Base-by-base conservation (phyloP, 2,329 filamentous ascomycete species). In the Colletotrichum zoysiae region DNA sequence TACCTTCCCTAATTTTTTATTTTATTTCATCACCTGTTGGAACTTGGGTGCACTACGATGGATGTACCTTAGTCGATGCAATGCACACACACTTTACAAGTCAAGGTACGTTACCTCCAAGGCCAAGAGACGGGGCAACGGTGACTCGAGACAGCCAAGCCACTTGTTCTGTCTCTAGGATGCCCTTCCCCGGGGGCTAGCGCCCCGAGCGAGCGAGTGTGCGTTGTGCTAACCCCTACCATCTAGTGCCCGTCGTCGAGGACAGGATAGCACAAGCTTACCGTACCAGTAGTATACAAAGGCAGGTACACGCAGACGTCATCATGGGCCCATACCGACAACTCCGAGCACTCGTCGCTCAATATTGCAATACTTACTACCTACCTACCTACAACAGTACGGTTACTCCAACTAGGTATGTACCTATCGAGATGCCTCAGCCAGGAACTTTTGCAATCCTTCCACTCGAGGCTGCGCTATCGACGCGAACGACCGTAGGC, bases 111-210 rank as follows among this genome's bases (percentile, higher is more conserved):
- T 55, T 63, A 51, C 60, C 48, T 55, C n/a, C 38, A 46, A 53
- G n/a, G 64, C 57, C 57, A 71, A 67, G 61, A 30, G 14, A 51
- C 38, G 38, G 67, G 9, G 55, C 61, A 46, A 70, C 62, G 26
- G 57, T 65, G n/a, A 58, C 46, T 46, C 63, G 42, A 57, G 62
- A 33, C 51, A 56, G 16, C 20, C n/a, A 38, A 65, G 26, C n/a
- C 60, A 48, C 30, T 63, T 42, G 48, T 42, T 42, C 18, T 40
- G 16, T 18, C 20, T 48, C 42, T 50, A 20, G 14, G 20, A 8
- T 23, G 61, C 26, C 61, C 26, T 46, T 30, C 40, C 40, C 62
- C 50, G 30, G 7, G 23, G 18, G 48, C 38, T 55, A 55, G 62
- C 38, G 50, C 20, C 50, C 26, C 20, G 42, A 20, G 16, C 14